Conservation (phyloP, 2,329 filamentous ascomycete species). For the Cadophora sp. region DNA sequence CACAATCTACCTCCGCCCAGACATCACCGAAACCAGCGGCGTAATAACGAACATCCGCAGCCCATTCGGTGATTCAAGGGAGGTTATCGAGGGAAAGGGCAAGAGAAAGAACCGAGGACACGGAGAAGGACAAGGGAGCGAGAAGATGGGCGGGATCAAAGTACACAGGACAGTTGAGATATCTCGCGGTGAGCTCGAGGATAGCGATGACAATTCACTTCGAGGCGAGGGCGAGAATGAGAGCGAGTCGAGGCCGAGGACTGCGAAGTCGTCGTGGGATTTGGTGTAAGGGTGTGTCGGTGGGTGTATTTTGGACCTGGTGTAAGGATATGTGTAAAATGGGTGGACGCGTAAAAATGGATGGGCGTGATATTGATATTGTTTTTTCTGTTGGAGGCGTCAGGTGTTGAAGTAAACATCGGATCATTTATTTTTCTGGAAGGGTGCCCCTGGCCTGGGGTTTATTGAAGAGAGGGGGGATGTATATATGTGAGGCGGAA, state of each 20-base stretch:
- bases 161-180: background rate
- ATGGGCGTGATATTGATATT: too few species aligned
- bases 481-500: background rate
- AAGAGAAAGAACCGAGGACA: background rate
- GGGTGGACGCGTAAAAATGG: too few species aligned
- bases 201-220: background rate
- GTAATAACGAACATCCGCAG: background rate
- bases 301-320: too few species aligned
- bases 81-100: background rate
- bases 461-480: background rate
- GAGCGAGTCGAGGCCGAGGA: background rate
- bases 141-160: background rate
- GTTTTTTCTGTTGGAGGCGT: background rate
- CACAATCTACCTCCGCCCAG: background rate
- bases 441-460: background rate
- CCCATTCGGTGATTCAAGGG: conserved; percentile 6
- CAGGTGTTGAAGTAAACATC: background rate
- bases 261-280: conserved; percentile 3
- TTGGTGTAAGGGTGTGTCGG: background rate
- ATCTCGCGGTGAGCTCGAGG: background rate
- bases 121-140: background rate
- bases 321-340: too few species aligned
- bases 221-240: background rate
- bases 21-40: background rate
- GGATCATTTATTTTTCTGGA: background rate